Evolutionary conservation across 2,329 filamentous ascomycete species (phyloP), one percentile per base, ranked within the genome.

Genomic region (Didymella pomorum): DNA sequence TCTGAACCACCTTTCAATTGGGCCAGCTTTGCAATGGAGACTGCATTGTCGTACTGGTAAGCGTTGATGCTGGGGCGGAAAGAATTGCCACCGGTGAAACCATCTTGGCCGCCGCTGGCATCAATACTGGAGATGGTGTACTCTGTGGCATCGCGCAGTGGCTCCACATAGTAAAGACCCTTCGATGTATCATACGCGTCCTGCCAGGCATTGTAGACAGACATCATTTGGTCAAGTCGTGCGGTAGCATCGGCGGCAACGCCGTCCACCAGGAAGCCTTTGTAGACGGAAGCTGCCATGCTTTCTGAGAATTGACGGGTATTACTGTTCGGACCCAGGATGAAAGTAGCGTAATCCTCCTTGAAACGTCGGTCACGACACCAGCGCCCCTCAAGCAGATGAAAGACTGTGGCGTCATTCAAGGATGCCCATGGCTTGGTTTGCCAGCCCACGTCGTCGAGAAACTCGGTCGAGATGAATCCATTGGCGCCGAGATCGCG

Each of bases 71-170:
- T 79, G 0, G 79, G 79, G 6, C 79, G 71, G 66, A 81, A 81
- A 2, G 78, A 68, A 10, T 78, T 52, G 3, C 79, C 79, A 1
- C 78, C 78, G 0, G 56, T 65, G 39, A 81, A 81, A 0, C 79
- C 79, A 46, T 81, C 79, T 18, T 59, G 29, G 4, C 76, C 78
- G n/a, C 73, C 70, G 0, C 71, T 75, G 0, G 79, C 76, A 55
- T 81, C 79, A 52, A 80, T 80, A 41, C 75, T 79, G 0, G 77
- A 74, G 44, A 81, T 80, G 1, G 78, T 81, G 58, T 81, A 81
- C 57, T 81, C 79, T 0, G 79, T 81, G 0, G 79, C 79, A 63
- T 81, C 79, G 0, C 73, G 73, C 1, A 81, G 56, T 0, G 79
- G 79, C 49, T 80, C 78, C 6, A 80, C 73, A 64, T 73, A 80